These are phyloP conservation scores for Cardamine resedifolia DNA, from an alignment of 345 rosid genomes.

Conservation along the genomic window DNA sequence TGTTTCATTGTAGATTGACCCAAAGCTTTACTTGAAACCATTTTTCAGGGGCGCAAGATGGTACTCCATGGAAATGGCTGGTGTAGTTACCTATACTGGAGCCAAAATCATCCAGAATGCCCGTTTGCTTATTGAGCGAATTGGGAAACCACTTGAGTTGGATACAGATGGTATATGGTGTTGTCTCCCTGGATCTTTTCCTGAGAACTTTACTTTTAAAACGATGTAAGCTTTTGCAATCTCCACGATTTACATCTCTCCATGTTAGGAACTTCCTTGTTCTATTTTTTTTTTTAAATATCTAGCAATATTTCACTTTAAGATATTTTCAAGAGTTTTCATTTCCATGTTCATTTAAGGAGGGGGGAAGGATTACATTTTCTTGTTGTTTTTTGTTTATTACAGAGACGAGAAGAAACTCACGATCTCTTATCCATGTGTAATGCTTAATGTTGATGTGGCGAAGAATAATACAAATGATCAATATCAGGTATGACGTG, in stretches of 20 bases:
- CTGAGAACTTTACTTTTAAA: conserved; percentile 89
- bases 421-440: conserved; percentile 94
- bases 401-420: conserved; percentile 81
- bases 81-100: conserved; percentile 98
- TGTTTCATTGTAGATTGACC: conserved; percentile 31
- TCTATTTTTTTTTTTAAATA: background rate
- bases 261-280: conserved; percentile 1
- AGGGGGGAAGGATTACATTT: conserved; percentile 23
- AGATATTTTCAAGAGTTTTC: background rate
- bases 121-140: conserved; percentile 83
- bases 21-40: conserved; percentile 23
- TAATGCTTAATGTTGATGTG: conserved; percentile 96
- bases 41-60: conserved; percentile 95
- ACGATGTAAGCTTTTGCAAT: conserved; percentile 62
- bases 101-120: conserved; percentile 99
- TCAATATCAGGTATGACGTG: conserved; percentile 77
- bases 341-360: conserved; percentile 4
- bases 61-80: conserved; percentile 99
- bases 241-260: conserved; percentile 4
- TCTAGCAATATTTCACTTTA: background rate
- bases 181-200: conserved; percentile 90
- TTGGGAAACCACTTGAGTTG: conserved; percentile 97
- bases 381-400: conserved; percentile 22
- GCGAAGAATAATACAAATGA: conserved; percentile 92
- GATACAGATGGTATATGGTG: conserved; percentile 99